These are phyloP conservation scores for Daldinia childiae DNA, from an alignment of 495 filamentous ascomycete genomes.

Conservation along the genomic window DNA sequence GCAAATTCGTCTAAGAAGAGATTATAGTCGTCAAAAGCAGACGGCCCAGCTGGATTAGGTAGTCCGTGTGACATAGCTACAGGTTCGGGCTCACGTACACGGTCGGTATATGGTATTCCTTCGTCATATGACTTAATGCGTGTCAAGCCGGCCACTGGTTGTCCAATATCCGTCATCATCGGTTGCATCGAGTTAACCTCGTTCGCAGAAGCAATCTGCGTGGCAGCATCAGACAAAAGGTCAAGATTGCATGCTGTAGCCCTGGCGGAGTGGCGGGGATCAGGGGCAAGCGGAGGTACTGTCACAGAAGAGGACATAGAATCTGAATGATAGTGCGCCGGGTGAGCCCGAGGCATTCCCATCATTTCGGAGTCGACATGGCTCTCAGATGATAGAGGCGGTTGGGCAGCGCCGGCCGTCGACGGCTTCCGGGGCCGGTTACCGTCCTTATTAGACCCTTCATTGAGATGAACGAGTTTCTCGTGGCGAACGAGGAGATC, in stretches of 20 bases:
- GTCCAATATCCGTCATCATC: conserved; percentile 55
- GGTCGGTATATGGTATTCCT: conserved; percentile 53
- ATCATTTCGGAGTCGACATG: conserved; percentile 58
- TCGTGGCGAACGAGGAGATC: conserved; percentile 77
- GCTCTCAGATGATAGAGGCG: conserved; percentile 49
- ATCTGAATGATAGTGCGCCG: conserved; percentile 52
- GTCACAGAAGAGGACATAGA: conserved; percentile 50
- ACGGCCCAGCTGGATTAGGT: conserved; percentile 49
- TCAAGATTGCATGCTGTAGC: conserved; percentile 62
- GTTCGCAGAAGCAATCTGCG: conserved; percentile 58
- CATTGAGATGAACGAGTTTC: conserved; percentile 75
- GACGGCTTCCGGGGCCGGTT: conserved; percentile 58
- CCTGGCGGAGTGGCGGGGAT: conserved; percentile 53
- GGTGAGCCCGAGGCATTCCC: conserved; percentile 49
- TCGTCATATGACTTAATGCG: conserved; percentile 60
- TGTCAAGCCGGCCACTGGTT: conserved; percentile 48
- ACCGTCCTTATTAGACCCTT: conserved; percentile 60
- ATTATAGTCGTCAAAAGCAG: conserved; percentile 59
- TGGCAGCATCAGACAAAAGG: conserved; percentile 62
- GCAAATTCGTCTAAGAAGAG: conserved; percentile 63
- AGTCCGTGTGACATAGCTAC: conserved; percentile 52
- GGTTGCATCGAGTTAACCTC: conserved; percentile 60
- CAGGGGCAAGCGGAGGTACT: conserved; percentile 50
- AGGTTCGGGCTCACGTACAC: conserved; percentile 53
- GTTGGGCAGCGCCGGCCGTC: conserved; percentile 49